phyloP scores from a whole-genome alignment of 371 early-diverging fungal species.

The Circinella umbellata region DNA sequence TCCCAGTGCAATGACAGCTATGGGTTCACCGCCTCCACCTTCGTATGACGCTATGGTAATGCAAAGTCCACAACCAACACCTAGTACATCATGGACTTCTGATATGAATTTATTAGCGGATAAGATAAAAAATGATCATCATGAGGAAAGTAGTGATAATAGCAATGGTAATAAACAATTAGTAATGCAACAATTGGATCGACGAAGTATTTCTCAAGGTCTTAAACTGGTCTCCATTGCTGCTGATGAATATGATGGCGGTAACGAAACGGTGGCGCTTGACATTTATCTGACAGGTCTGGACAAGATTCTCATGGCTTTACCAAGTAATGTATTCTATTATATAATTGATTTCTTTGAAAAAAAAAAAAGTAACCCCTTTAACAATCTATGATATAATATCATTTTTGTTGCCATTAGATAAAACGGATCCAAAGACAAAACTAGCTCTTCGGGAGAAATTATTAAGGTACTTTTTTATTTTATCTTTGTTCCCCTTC shows the following conservation, averaged over 20 bases:
- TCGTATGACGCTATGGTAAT: conserved; percentile 5
- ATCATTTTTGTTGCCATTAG: conserved; percentile 14
- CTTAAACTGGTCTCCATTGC: conserved; percentile 57
- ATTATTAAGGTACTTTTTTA: conserved; percentile 25
- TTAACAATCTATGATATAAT: too few species aligned
- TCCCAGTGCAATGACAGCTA: not conserved
- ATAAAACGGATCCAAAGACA: conserved; percentile 38
- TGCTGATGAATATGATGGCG: conserved; percentile 57
- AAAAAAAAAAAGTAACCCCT: not conserved
- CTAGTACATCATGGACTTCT: conserved; percentile 44
- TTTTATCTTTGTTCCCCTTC: too few species aligned
- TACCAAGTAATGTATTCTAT: conserved; percentile 47
- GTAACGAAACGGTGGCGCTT: conserved; percentile 52
- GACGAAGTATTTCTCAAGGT: conserved; percentile 54
- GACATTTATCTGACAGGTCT: conserved; percentile 59
- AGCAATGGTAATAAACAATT: not conserved
- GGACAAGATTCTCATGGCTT: conserved; percentile 56
- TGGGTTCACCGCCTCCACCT: conserved; percentile 6
- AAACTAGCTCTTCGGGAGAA: conserved; percentile 37
- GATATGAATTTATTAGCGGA: conserved; percentile 45
- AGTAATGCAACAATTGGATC: conserved; percentile 24
- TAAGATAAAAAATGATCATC: conserved; percentile 34
- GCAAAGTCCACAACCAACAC: conserved; percentile 28
- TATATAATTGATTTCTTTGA: too few species aligned
- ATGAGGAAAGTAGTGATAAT: not conserved